Base-by-base conservation (phyloP, 1,284 basidiomycete species). In the Phylloporus sp. region DNA sequence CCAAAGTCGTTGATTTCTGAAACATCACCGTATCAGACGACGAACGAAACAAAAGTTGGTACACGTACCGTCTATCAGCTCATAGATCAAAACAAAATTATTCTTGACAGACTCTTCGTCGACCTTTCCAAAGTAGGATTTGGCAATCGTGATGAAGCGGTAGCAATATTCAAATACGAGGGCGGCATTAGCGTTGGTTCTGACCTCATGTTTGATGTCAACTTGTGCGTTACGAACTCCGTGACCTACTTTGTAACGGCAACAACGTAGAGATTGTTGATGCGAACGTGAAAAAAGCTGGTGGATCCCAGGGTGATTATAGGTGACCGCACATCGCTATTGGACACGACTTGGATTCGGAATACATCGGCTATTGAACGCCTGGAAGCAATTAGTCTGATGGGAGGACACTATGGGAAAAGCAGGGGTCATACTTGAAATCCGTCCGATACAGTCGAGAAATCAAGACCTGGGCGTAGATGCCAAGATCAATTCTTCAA, bases 81-180 rank as follows among this genome's bases (percentile, higher is more conserved):
- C 96, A 73, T 98, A 98, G 60, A 98, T 96, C 60, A 98, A 81
- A 42, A 96, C 94, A 80, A 99, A 99, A 81, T 99, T 99, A 79
- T 98, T 98, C 88, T 99, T 99, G 70, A 99, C 91, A 44, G 92
- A 87, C 77, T 98, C 98, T 76, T 99, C 98, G 75, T 98, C 96
- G 24, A 99, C 88, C 78, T 98, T 98, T 59, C 96, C 95, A 80
- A 99, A 98, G 82, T 99, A 98, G 22, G 93, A 90, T 73, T 94
- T 92, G 62, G 91, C 92, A 70, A 99, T 96, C 66, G 90, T 88
- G 76, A 97, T 96, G 80, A 99, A 95, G 39, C 95, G 90, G 80
- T 98, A 98, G 78, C 94, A 91, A 77, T 96, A 98, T 77, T 99
- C 98, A 79, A 98, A 99, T 11, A 99, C 93, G 24, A 99, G 88